Conservation (phyloP, 192 early-diverging fungal genomes). For the Backusella macrospora region DNA sequence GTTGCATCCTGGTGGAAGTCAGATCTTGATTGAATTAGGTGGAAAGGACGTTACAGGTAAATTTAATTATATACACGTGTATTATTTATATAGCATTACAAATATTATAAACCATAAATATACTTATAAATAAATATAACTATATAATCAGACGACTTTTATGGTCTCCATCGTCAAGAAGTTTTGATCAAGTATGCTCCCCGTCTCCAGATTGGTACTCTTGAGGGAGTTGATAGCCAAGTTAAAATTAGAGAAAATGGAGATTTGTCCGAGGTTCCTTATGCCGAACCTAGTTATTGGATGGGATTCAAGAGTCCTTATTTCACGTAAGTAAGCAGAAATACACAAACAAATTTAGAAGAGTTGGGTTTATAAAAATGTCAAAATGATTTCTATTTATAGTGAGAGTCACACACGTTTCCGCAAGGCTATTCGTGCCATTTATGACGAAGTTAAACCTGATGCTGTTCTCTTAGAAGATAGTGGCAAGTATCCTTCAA, state of each 20-base stretch:
- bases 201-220: conserved; percentile 64
- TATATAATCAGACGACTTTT: conserved; percentile 31
- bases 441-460: conserved; percentile 76
- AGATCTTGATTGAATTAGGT: conserved; percentile 69
- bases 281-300: conserved; percentile 75
- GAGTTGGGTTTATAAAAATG: conserved; percentile 8
- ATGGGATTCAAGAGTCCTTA: conserved; percentile 41
- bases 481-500: conserved; percentile 67
- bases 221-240: conserved; percentile 47
- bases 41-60: conserved; percentile 73
- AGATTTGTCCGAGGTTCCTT: conserved; percentile 67
- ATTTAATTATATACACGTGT: background rate
- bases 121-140: background rate
- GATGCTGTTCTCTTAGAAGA: conserved; percentile 74
- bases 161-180: conserved; percentile 44
- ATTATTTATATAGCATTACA: background rate
- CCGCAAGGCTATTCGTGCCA: conserved; percentile 62
- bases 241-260: conserved; percentile 55
- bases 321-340: conserved; percentile 34
- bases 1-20: conserved; percentile 59
- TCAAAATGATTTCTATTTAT: conserved; percentile 30
- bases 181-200: conserved; percentile 67
- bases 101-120: background rate
- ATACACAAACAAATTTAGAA: background rate
- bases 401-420: conserved; percentile 70